Evolutionary conservation across 768 basidiomycete species (phyloP), one percentile per base, ranked within the genome.

Genomic region (Kwoniella sp.): DNA sequence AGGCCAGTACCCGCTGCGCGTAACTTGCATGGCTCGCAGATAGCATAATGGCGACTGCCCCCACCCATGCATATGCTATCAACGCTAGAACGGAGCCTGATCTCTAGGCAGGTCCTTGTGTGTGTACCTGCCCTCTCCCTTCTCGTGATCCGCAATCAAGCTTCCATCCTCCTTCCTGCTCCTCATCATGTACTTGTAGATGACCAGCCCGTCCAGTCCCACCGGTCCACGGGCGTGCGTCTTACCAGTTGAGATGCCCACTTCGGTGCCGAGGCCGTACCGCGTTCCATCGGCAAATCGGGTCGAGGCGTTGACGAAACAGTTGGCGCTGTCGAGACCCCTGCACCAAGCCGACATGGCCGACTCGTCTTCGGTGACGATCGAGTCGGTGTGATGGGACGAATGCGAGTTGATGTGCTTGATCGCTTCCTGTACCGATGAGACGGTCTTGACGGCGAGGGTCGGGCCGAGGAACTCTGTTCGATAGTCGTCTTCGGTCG

Each of bases 221-320:
- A 98, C 93, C 0, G 95, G 95, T 3, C 95, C 95, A 34, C 93
- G 80, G 14, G 95, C 92, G 68, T 99, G 95, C 50, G 95, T 93
- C 68, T 88, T 84, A 0, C 93, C 92, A 0, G 95, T 99, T 71
- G 87, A 88, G 66, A 99, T 95, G 8, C 95, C 95, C 0, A 99
- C 93, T 75, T 98, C 95, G 4, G 95, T 92, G 2, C 95, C 95
- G 60, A 95, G 91, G 0, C 95, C 95, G 70, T 90, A 98, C 55
- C 93, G 77, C 76, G 92, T 95, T 11, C 95, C 93, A 73, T 99
- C 95, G 0, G 92, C 86, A 71, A 99, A 98, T 31, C 95, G 81
- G 9, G 95, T 96, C 67, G 87, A 89, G 6, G 92, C 92, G 65
- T 99, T 98, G 53, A 93, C 81, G 65, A 86, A 99, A 4, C 89